phyloP scores from a whole-genome alignment of 2,329 filamentous ascomycete genomes.

The Xylariaceae sp. region DNA sequence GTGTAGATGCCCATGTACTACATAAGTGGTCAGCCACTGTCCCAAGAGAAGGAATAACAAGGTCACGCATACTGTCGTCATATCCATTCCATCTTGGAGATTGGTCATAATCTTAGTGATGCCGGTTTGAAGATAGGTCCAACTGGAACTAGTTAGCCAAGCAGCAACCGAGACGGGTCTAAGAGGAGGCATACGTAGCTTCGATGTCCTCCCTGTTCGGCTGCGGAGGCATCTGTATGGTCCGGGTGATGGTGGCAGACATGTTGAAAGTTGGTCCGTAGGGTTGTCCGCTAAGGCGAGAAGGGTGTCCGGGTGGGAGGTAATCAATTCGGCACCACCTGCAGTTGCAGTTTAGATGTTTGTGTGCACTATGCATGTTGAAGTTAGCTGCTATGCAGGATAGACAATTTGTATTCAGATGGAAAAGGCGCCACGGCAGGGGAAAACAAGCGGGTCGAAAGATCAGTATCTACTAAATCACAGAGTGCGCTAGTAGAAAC shows the following conservation, averaged over 20 bases:
- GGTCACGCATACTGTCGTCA: slow-evolving; percentile 71
- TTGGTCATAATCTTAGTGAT: slow-evolving; percentile 94
- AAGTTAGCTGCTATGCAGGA: slow-evolving; percentile 6
- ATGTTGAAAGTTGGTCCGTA: slow-evolving; percentile 34
- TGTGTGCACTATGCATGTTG: background rate
- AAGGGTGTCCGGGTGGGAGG: slow-evolving; percentile 21
- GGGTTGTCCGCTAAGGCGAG: too few species aligned
- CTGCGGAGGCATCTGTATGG: slow-evolving; percentile 59
- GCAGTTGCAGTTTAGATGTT: slow-evolving; percentile 16
- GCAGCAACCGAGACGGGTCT: slow-evolving; percentile 13
- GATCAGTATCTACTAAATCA: background rate
- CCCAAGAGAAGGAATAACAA: background rate
- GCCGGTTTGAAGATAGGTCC: slow-evolving; percentile 86
- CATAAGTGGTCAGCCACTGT: slow-evolving; percentile 23
- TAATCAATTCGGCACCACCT: background rate
- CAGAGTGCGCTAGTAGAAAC: too few species aligned
- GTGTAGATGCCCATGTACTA: slow-evolving; percentile 98
- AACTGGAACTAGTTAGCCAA: slow-evolving; percentile 59
- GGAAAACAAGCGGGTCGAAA: background rate
- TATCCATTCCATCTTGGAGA: slow-evolving; percentile 89
- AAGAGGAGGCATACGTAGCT: slow-evolving; percentile 49
- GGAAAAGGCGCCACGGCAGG: background rate
- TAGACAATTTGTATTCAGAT: background rate
- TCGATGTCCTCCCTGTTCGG: slow-evolving; percentile 67
- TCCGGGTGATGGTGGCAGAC: slow-evolving; percentile 42